phyloP scores from a whole-genome alignment of 2,329 filamentous ascomycete species.

The Alternaria brassicicola region DNA sequence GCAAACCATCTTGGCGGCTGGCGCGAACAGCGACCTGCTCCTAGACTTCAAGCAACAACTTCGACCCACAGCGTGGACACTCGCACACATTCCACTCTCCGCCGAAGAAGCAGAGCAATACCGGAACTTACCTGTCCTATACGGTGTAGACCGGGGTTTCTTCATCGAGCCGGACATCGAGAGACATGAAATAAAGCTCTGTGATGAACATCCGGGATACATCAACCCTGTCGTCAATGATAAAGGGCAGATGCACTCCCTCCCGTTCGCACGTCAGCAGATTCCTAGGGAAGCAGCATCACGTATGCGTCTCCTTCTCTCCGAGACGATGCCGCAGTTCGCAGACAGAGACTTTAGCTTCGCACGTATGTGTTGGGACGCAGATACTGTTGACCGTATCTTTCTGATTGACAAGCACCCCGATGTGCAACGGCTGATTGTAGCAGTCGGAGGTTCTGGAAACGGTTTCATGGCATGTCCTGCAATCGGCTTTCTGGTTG shows the following conservation, averaged over 20 bases:
- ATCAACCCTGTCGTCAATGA: conserved; percentile 52
- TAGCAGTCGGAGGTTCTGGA: conserved; percentile 60
- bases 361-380: conserved; percentile 63
- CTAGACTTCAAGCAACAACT: conserved; percentile 60
- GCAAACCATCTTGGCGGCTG: conserved; percentile 57
- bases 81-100: conserved; percentile 59
- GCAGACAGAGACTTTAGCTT: conserved; percentile 57
- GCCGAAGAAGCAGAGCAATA: conserved; percentile 54
- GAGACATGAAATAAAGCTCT: conserved; percentile 56
- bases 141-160: conserved; percentile 58
- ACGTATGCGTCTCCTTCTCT: conserved; percentile 56
- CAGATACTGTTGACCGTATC: conserved; percentile 61
- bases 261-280: conserved; percentile 53
- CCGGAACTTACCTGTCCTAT: conserved; percentile 57
- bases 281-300: conserved; percentile 57
- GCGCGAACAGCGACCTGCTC: conserved; percentile 55
- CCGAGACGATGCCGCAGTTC: conserved; percentile 61
- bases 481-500: conserved; percentile 58
- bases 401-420: conserved; percentile 61
- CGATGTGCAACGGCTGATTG: conserved; percentile 49
- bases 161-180: conserved; percentile 58
- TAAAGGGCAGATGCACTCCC: conserved; percentile 37
- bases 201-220: conserved; percentile 65
- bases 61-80: conserved; percentile 61
- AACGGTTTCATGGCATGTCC: conserved; percentile 62